Percentiles rank a stretch among this genome's conserved stretches.
Evolutionary conservation across 2,329 filamentous ascomycete genomes (phyloP).

Genomic region (Fusarium praegraminearum): DNA sequence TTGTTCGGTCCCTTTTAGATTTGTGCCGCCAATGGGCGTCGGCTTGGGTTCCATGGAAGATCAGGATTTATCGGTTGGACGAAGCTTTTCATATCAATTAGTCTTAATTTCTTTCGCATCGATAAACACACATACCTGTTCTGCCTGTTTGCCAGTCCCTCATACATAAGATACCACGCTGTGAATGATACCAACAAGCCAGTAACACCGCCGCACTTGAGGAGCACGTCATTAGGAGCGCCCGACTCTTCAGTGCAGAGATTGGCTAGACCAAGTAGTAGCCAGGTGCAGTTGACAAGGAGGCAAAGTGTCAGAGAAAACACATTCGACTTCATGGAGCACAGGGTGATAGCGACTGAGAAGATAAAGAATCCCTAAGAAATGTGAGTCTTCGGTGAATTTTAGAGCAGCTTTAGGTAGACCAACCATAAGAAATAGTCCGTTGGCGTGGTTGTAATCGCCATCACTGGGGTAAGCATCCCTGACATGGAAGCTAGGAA

Average conservation of each 20-base stretch:
- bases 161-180: conserved; percentile 21
- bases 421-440: conserved; percentile 1
- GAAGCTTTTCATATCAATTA: neutral
- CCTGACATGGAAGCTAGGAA: conserved; percentile 11
- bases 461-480: conserved; percentile 6
- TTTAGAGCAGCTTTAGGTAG: rapidly evolving
- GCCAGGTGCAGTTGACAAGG: conserved; percentile 17
- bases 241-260: conserved; percentile 13
- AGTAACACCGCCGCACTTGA: conserved; percentile 13
- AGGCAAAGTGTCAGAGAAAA: conserved; percentile 22
- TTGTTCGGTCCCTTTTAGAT: neutral
- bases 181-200: conserved; percentile 15
- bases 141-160: conserved; percentile 13
- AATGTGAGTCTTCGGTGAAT: neutral
- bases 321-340: conserved; percentile 17
- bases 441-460: conserved; percentile 21
- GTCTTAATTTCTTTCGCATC: rapidly evolving
- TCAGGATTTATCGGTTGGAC: conserved; percentile 7
- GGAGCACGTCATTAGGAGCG: neutral
- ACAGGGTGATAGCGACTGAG: conserved; percentile 11
- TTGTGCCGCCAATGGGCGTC: neutral
- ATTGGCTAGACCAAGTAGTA: conserved; percentile 1
- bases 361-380: conserved; percentile 18
- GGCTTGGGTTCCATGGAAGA: conserved; percentile 13
- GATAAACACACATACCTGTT: neutral